A percentile compares a stretch with the other conserved stretches of the same genome.
Evolutionary conservation across 2,329 filamentous ascomycete species (phyloP).

Genomic region (Trichothecium sympodiale): DNA sequence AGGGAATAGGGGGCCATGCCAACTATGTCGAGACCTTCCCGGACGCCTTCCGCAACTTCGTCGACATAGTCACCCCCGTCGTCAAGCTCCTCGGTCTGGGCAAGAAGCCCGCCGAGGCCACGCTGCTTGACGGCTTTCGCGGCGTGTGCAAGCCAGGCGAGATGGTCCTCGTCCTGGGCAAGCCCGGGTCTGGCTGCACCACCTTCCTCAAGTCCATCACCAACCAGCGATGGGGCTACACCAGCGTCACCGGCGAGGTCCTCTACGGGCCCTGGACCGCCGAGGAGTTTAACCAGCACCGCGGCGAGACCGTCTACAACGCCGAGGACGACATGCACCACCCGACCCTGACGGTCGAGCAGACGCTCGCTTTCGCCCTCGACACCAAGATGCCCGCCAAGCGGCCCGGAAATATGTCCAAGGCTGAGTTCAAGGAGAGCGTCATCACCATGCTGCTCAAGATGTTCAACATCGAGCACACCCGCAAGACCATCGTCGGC

Average conservation of each 20-base stretch:
- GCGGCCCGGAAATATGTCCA: slow-evolving; percentile 61
- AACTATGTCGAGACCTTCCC: slow-evolving; percentile 69
- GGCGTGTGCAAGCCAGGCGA: slow-evolving; percentile 69
- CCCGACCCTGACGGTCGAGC: slow-evolving; percentile 74
- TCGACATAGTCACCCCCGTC: slow-evolving; percentile 60
- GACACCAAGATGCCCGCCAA: slow-evolving; percentile 79
- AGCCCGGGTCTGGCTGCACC: slow-evolving; percentile 62
- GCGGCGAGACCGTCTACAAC: slow-evolving; percentile 77
- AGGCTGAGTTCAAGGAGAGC: slow-evolving; percentile 63
- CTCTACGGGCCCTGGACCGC: slow-evolving; percentile 64
- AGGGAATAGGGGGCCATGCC: slow-evolving; percentile 61
- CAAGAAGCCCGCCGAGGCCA: slow-evolving; percentile 58
- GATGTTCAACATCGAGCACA: slow-evolving; percentile 93
- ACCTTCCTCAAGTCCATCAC: slow-evolving; percentile 59
- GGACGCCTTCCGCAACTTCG: slow-evolving; percentile 63
- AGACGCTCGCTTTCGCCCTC: slow-evolving; percentile 76
- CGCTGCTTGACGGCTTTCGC: slow-evolving; percentile 62
- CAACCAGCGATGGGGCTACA: slow-evolving; percentile 51
- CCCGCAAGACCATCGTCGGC: slow-evolving; percentile 73
- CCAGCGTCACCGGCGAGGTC: slow-evolving; percentile 54
- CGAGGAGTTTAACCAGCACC: slow-evolving; percentile 61
- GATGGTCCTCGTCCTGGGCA: slow-evolving; percentile 76
- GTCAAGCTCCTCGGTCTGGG: slow-evolving; percentile 53
- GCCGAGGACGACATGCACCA: slow-evolving; percentile 75
- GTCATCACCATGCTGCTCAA: slow-evolving; percentile 66